Base-by-base conservation (phyloP, 2,329 filamentous ascomycete genomes). In the Monilinia aucupariae region DNA sequence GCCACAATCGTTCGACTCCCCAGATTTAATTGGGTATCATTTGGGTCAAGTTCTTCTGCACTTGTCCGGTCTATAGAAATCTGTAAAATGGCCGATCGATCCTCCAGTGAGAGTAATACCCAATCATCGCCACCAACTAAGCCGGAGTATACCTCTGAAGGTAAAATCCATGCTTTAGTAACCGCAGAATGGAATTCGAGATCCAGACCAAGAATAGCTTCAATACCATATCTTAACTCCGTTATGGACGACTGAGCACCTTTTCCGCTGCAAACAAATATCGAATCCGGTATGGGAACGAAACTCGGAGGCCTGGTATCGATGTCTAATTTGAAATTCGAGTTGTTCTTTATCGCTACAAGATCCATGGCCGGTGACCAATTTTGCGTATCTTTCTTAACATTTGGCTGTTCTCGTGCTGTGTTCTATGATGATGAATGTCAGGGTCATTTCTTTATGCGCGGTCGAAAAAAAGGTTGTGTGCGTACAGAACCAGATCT, bases 221-320 rank as follows among this genome's bases (percentile, higher is more conserved):
- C 84, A 34, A 90, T 76, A 4, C 90, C 90, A 73, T 85, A 80
- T 66, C 88, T 82, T 65, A 90, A 79, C 70, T 93, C 88, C 3
- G 84, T 83, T 30, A 93, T 77, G 9, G 82, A 81, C 12, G 88
- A 88, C 37, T 80, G 81, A 1, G 77, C 75, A 0, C 85, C 85
- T 67, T 84, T 83, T 0, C 88, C 86, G 25, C 86, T 86, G 50
- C 85, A 87, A 27, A 83, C 82, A 74, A 89, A 91, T 17, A 92
- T 72, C 30, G 81, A 79, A 68, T 87, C 84, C n/a, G 78, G 78
- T 34, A 69, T 59, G 61, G 69, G 67, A 68, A 71, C 37, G 6
- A 62, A 72, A 66, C 64, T 70, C 68, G 64, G 66, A 64, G 58
- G 53, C 62, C 50, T 54, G 10, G 27, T 41, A 30, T 27, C 17